Conservation (phyloP, 192 early-diverging fungal genomes). For the Linnemannia schmuckeri region DNA sequence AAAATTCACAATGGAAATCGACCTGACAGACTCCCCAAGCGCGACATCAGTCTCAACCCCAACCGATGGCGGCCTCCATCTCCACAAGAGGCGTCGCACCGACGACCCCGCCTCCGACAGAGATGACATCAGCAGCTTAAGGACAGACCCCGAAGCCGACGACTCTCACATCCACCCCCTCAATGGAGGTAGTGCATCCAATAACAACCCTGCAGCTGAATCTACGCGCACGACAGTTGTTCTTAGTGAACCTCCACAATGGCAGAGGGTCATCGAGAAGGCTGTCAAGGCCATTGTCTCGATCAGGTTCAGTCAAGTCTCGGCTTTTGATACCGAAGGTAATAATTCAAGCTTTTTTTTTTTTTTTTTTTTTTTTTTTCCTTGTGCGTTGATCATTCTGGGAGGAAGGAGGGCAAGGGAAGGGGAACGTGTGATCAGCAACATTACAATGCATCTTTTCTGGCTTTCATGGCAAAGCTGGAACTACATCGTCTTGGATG, state of each 20-base stretch:
- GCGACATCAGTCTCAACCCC: conserved; percentile 53
- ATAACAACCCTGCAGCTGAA: conserved; percentile 7
- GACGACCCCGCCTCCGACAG: conserved; percentile 42
- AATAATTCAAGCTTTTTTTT: not conserved
- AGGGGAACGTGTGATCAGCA: not conserved
- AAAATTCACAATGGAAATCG: conserved; percentile 37
- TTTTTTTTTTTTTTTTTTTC: not conserved
- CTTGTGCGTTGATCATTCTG: not conserved
- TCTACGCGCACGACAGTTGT: conserved; percentile 24
- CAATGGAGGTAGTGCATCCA: conserved; percentile 1
- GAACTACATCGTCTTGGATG: not conserved
- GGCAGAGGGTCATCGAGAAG: conserved; percentile 78
- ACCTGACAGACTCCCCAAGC: conserved; percentile 55
- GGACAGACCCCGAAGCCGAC: conserved; percentile 40
- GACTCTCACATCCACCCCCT: conserved; percentile 23
- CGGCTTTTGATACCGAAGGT: conserved; percentile 85
- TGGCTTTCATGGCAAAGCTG: not conserved
- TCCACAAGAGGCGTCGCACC: conserved; percentile 56
- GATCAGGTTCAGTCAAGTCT: conserved; percentile 80
- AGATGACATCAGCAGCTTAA: conserved; percentile 28
- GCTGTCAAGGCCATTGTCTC: conserved; percentile 81
- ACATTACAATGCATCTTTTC: not conserved
- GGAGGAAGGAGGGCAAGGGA: not conserved
- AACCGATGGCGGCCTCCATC: conserved; percentile 44
- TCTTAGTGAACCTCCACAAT: conserved; percentile 67